Evolutionary conservation across 2,329 filamentous ascomycete genomes (phyloP), one percentile per base, ranked within the genome.

Genomic region (Albifimbria verrucaria): DNA sequence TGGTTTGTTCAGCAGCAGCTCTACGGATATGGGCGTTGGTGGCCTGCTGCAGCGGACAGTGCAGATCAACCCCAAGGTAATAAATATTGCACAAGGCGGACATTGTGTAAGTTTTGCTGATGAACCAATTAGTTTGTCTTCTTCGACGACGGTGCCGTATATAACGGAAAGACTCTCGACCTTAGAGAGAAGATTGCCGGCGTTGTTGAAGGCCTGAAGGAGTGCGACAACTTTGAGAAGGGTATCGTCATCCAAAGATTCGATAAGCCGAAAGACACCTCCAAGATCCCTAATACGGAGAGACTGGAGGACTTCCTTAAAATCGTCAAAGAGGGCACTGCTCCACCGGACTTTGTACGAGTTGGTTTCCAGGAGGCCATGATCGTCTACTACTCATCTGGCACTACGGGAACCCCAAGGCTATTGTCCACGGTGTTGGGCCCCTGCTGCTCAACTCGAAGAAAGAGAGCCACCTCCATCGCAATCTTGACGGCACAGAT

Each of bases 361-460:
- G 72, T 90, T 6, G 78, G 70, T 1, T 94, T 92, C 66, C 77
- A 85, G 24, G 88, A 93, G 57, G 90, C 91, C 0, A 87, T 90
- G 68, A 72, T 93, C 28, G 80, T 95, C 32, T 89, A 87, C 54
- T 95, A 91, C 57, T 89, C 87, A 0, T 89, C 86, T 1, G 90
- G 90, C 2, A 95, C 90, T 7, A 95, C 91, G 0, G 90, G 91
- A 4, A 83, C 82, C 91, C 91, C 12, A 95, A 95, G 65, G 92
- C 89, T 54, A 94, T 95, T 57, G 89, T 93, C 2, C 91, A 96
- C 67, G 86, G 84, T 1, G 80, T 83, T 1, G 88, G 88, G 3
- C 86, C 87, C 0, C 72, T 82, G 1, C 68, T 89, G 25, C 57
- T 90, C 22, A 78, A 68, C 57, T 61, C 63, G 15, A 63, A 59